Evolutionary conservation across 1,139 yeast species (phyloP).

Genomic region (Pichia sp.): DNA sequence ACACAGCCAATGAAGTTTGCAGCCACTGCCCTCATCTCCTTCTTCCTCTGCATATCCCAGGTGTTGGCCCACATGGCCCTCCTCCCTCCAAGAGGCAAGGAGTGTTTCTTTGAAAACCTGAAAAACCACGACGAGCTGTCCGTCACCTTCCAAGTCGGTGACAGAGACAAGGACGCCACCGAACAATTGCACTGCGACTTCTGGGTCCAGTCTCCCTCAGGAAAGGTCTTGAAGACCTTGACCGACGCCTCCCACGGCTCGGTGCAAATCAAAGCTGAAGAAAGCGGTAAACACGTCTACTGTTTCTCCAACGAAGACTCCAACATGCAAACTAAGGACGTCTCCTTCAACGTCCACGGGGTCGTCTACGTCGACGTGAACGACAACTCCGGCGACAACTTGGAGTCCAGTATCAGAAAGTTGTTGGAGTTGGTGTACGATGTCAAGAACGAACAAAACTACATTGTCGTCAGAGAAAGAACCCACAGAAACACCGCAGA

Average conservation of each 20-base stretch:
- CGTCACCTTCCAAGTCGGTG: conserved; percentile 91
- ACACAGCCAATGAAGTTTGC: conserved; percentile 4
- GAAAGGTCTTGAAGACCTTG: conserved; percentile 50
- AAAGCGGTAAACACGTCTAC: conserved; percentile 76
- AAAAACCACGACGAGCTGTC: conserved; percentile 85
- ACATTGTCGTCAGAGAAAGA: conserved; percentile 94
- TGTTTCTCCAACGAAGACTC: conserved; percentile 90
- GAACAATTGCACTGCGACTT: conserved; percentile 82
- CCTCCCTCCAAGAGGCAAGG: conserved; percentile 80
- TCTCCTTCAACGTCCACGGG: conserved; percentile 94
- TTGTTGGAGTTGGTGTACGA: conserved; percentile 77
- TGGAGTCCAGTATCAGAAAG: conserved; percentile 82
- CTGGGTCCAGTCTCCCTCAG: conserved; percentile 59
- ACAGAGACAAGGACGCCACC: conserved; percentile 75
- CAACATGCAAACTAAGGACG: conserved; percentile 76
- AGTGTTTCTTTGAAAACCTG: conserved; percentile 85
- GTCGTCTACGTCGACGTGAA: conserved; percentile 84
- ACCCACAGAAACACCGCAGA: conserved; percentile 99
- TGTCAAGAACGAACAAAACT: conserved; percentile 89
- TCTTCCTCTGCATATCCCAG: conserved; percentile 15
- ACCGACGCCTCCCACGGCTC: conserved; percentile 79
- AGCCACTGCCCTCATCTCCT: conserved; percentile 7
- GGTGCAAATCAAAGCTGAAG: conserved; percentile 59
- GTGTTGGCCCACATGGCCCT: conserved; percentile 74
- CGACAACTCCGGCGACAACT: conserved; percentile 76